phyloP scores from a whole-genome alignment of 1,284 basidiomycete genomes.

The Mycena citricolor region DNA sequence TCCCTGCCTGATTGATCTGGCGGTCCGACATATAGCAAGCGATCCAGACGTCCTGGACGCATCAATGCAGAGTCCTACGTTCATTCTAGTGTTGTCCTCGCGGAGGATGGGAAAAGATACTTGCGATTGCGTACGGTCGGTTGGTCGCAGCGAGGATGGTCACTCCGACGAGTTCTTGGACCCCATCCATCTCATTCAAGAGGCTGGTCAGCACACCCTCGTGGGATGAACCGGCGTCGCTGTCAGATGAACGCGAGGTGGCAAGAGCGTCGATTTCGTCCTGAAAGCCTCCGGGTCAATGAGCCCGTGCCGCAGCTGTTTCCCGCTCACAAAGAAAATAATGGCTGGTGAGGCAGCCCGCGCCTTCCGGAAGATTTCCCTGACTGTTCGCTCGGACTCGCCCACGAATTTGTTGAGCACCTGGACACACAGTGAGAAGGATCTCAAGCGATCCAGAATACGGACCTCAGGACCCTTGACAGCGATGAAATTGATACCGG shows the following conservation, averaged over 20 bases:
- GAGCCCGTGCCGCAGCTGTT: too few relatives aligned
- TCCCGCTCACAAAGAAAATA: slow-evolving; percentile 86
- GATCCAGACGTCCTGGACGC: slow-evolving; percentile 94
- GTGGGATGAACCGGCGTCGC: slow-evolving; percentile 56
- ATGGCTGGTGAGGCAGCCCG: slow-evolving; percentile 92
- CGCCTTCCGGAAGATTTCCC: slow-evolving; percentile 95
- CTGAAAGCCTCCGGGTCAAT: slow-evolving; percentile 41
- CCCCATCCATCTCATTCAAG: slow-evolving; percentile 98
- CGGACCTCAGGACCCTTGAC: slow-evolving; percentile 94
- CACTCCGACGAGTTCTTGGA: slow-evolving; percentile 90
- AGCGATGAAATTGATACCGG: slow-evolving; percentile 96
- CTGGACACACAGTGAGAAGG: slow-evolving; percentile 41
- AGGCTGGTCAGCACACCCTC: slow-evolving; percentile 92
- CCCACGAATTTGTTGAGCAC: slow-evolving; percentile 97
- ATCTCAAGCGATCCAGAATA: slow-evolving; percentile 2
- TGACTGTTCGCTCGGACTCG: slow-evolving; percentile 92
- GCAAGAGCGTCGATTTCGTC: slow-evolving; percentile 98
- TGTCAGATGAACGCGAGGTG: slow-evolving; percentile 68
- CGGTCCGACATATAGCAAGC: slow-evolving; percentile 92
- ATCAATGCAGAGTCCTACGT: slow-evolving; percentile 89
- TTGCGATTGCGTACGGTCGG: slow-evolving; percentile 87
- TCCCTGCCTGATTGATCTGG: slow-evolving; percentile 78
- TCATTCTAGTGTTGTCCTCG: not conserved
- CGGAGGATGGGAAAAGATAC: slow-evolving; percentile 27
- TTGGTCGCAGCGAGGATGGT: slow-evolving; percentile 97